Evolutionary conservation across 1,284 basidiomycete genomes (phyloP).

Genomic region (Moesziomyces sp.): DNA sequence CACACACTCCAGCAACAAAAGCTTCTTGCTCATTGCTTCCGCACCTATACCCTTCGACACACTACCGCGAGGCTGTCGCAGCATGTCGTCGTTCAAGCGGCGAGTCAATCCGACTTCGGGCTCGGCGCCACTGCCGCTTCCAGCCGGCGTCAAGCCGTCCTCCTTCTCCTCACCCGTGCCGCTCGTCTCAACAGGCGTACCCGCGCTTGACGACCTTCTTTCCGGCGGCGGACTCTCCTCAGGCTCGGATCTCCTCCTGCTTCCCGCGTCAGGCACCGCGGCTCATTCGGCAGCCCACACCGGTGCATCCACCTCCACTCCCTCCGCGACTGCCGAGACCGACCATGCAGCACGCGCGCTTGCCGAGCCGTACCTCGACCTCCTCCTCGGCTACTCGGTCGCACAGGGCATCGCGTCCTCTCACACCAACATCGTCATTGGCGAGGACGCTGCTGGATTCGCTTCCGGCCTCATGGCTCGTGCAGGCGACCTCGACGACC

Average conservation of each 20-base stretch:
- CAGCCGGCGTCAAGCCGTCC: slow-evolving; percentile 76
- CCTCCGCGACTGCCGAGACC: slow-evolving; percentile 72
- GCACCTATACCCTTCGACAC: neutral
- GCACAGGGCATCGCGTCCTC: slow-evolving; percentile 82
- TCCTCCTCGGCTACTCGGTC: slow-evolving; percentile 87
- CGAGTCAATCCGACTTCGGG: slow-evolving; percentile 68
- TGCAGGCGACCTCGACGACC: slow-evolving; percentile 44
- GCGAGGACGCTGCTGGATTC: slow-evolving; percentile 70
- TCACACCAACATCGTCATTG: slow-evolving; percentile 77
- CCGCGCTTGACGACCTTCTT: slow-evolving; percentile 94
- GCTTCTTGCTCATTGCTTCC: slow-evolving; percentile 74
- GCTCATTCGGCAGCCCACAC: slow-evolving; percentile 43
- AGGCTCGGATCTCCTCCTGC: slow-evolving; percentile 78
- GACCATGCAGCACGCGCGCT: slow-evolving; percentile 42
- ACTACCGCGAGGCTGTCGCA: neutral
- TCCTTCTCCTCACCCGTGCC: slow-evolving; percentile 75
- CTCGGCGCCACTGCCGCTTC: slow-evolving; percentile 68
- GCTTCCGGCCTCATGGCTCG: slow-evolving; percentile 58
- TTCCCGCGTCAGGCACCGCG: slow-evolving; percentile 66
- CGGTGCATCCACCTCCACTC: slow-evolving; percentile 75
- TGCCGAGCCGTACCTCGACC: slow-evolving; percentile 78
- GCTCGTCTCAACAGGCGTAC: slow-evolving; percentile 85
- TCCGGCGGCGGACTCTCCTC: slow-evolving; percentile 87
- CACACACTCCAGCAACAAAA: neutral
- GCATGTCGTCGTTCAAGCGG: slow-evolving; percentile 82